Base-by-base conservation (phyloP, 2,329 filamentous ascomycete species). In the Fusarium nurragi region DNA sequence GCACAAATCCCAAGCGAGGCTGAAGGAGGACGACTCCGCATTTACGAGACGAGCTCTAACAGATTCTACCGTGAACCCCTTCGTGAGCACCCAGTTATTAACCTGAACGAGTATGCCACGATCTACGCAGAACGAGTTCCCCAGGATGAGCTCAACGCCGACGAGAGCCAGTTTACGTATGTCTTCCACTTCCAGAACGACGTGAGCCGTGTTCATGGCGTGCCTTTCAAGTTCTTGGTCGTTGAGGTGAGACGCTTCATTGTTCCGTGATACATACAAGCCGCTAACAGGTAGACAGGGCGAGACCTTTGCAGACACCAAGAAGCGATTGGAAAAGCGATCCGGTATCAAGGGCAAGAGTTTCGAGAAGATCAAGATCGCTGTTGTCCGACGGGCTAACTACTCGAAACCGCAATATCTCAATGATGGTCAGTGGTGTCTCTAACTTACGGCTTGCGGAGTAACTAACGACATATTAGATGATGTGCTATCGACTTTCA, bases 361-460 rank as follows among this genome's bases (percentile, higher is more conserved):
- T 67, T 94, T 99, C 69, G 94, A 99, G 78, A 98, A 98, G 83
- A 95, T 99, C 78, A 97, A 96, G 78, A 97, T 99, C 81, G 91
- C 93, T 8, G 79, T 97, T 28, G 86, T 97, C 48, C 83, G 88
- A 76, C 84, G 91, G 75, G 84, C 87, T 48, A 82, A 83, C 38
- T 96, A 92, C 77, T 88, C 90, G 36, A 93, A 90, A 73, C 90
- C 93, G 23, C 85, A 88, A 59, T 96, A 96, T 79, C 82, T 99
- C 43, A 88, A 90, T 68, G 95, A 98, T 79, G 93, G 94, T 97
- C 21, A 8, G 71, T 65, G 21, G 7, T 14, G 13, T 23, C 11
- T 48, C 12, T 6, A 12, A 12, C 8, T 18, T 18, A 43, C 21
- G 18, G 22, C 10, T 30, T 11, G 13, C 45, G 11, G 13, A 38